Evolutionary conservation across 768 basidiomycete genomes (phyloP).

Genomic region (Lyophyllum atratum): DNA sequence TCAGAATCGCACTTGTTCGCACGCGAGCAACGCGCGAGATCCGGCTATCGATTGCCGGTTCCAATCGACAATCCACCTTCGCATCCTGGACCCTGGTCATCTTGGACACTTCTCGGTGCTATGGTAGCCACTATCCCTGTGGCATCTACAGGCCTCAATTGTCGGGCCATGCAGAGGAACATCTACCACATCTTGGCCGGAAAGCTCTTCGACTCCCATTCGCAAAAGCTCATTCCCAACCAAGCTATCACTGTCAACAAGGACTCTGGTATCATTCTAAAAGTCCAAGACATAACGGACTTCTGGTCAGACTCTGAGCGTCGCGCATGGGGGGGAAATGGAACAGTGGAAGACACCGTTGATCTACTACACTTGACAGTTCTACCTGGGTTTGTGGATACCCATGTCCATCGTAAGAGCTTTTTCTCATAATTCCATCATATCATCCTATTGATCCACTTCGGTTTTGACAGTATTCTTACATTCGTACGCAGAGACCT

Average conservation of each 20-base stretch:
- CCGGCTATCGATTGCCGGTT: background rate
- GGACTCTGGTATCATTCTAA: slow-evolving; percentile 48
- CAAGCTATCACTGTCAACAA: slow-evolving; percentile 50
- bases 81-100: background rate
- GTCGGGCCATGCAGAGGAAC: background rate
- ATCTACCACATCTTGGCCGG: slow-evolving; percentile 40
- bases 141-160: background rate
- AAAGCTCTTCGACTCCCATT: slow-evolving; percentile 51
- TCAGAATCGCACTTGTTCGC: too few species aligned
- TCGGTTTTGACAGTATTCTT: slow-evolving; percentile 48
- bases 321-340: background rate
- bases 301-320: background rate
- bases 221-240: slow-evolving; percentile 40
- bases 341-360: slow-evolving; percentile 32
- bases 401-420: slow-evolving; percentile 54
- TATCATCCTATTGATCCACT: background rate
- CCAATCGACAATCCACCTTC: too few species aligned
- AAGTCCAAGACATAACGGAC: slow-evolving; percentile 28
- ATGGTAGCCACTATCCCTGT: background rate
- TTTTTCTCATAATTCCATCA: background rate
- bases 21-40: too few species aligned
- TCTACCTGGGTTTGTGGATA: slow-evolving; percentile 59
- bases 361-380: slow-evolving; percentile 50
- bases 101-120: background rate
- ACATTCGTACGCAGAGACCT: slow-evolving; percentile 58